Percentiles rank a stretch among this genome's conserved stretches.
These are phyloP conservation scores for Colletotrichum caudatum DNA, from an alignment of 2,329 filamentous ascomycete genomes.

Conservation along the genomic window DNA sequence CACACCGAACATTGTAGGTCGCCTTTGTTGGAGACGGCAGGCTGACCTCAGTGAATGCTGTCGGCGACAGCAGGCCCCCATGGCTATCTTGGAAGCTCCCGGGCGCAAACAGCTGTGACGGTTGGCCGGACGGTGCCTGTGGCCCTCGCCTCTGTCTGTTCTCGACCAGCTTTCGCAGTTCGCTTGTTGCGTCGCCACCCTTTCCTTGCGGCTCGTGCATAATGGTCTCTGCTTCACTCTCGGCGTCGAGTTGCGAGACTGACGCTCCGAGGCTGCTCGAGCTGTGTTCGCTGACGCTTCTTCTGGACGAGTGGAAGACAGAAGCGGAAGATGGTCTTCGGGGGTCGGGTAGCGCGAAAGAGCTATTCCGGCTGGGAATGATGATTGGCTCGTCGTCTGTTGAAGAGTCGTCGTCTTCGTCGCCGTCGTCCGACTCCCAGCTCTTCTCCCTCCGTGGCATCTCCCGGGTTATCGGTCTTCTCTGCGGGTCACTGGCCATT, in stretches of 20 bases:
- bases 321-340: slow-evolving; percentile 60
- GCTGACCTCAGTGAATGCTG: slow-evolving; percentile 63
- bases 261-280: slow-evolving; percentile 54
- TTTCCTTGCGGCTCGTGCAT: slow-evolving; percentile 59
- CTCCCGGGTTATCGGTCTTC: slow-evolving; percentile 44
- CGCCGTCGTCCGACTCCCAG: slow-evolving; percentile 63
- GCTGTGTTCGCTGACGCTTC: slow-evolving; percentile 64
- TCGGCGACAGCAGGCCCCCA: slow-evolving; percentile 62
- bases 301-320: slow-evolving; percentile 60
- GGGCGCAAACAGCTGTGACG: slow-evolving; percentile 47
- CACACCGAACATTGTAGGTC: slow-evolving; percentile 64
- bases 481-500: slow-evolving; percentile 37
- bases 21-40: slow-evolving; percentile 59
- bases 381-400: slow-evolving; percentile 74
- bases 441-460: slow-evolving; percentile 48
- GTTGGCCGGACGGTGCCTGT: slow-evolving; percentile 44
- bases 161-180: slow-evolving; percentile 69
- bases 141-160: slow-evolving; percentile 59
- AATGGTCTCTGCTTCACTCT: slow-evolving; percentile 72
- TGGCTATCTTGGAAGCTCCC: slow-evolving; percentile 48
- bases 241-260: slow-evolving; percentile 53
- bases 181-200: slow-evolving; percentile 69
- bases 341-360: slow-evolving; percentile 69
- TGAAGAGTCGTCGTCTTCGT: slow-evolving; percentile 67
- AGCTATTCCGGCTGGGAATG: slow-evolving; percentile 70